A percentile compares a stretch with the other conserved stretches of the same genome.
phyloP scores from a whole-genome alignment of 192 early-diverging fungal species.

The Coemansia sp. region DNA sequence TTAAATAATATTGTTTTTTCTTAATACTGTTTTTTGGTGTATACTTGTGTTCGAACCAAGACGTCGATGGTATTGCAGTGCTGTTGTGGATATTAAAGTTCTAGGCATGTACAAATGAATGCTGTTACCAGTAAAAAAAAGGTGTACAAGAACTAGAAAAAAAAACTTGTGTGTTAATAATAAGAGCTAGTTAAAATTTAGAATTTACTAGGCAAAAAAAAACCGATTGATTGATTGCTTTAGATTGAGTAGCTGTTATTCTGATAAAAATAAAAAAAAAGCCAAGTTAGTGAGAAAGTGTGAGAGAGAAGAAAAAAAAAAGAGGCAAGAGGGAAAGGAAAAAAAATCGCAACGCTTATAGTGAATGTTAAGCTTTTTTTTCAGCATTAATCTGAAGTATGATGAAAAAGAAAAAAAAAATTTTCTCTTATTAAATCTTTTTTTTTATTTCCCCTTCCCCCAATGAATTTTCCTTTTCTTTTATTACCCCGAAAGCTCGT shows the following conservation, averaged over 20 bases:
- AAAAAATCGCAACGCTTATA: no score
- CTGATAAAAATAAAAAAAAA: background rate
- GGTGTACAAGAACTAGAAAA: no score
- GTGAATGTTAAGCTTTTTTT: no score
- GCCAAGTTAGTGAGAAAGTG: background rate
- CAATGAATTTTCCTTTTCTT: no score
- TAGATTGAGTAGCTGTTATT: no score
- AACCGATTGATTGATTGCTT: no score
- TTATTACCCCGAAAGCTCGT: background rate
- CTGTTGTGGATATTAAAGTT: background rate
- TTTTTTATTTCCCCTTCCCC: no score
- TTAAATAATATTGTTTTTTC: background rate
- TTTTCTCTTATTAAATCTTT: background rate
- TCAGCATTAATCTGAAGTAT: background rate
- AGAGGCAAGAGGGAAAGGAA: no score
- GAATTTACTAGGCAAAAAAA: background rate
- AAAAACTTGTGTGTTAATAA: no score
- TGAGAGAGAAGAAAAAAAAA: no score
- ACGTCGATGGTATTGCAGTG: conserved; percentile 5
- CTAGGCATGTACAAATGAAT: conserved; percentile 7
- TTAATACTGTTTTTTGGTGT: conserved; percentile 1
- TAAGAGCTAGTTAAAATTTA: no score
- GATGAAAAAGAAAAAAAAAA: conserved; percentile 1
- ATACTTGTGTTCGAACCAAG: conserved; percentile 1
- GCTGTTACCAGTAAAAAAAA: background rate